Percentiles rank a stretch among this genome's conserved stretches.
phyloP scores from a whole-genome alignment of 352 stramenopile genomes.

The Phytopythium vexans region DNA sequence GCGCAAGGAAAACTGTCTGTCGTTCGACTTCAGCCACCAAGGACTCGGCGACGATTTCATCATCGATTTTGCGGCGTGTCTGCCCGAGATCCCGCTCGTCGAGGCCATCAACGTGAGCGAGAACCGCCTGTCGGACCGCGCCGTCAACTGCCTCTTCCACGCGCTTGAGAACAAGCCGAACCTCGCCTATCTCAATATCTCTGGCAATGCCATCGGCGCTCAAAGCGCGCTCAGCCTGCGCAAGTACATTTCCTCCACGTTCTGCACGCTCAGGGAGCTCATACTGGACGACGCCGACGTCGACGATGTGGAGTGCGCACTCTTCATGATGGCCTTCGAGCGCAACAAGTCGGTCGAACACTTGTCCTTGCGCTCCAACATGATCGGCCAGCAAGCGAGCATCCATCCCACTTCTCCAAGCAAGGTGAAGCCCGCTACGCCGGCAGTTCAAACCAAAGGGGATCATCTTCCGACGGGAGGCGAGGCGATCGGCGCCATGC shows the following conservation, averaged over 20 bases:
- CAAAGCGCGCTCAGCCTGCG: slow-evolving; percentile 43
- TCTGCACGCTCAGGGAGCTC: slow-evolving; percentile 56
- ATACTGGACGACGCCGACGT: slow-evolving; percentile 53
- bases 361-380: slow-evolving; percentile 67
- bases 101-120: slow-evolving; percentile 62
- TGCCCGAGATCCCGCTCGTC: slow-evolving; percentile 59
- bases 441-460: too few relatives aligned
- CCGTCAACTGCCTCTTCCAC: slow-evolving; percentile 44
- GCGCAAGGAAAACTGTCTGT: slow-evolving; percentile 36
- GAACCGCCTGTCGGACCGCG: slow-evolving; percentile 53
- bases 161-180: slow-evolving; percentile 71
- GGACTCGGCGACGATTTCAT: slow-evolving; percentile 62
- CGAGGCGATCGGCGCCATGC: slow-evolving; percentile 75
- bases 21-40: slow-evolving; percentile 61
- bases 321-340: slow-evolving; percentile 69
- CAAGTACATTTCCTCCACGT: slow-evolving; percentile 55
- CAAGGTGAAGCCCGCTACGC: too few relatives aligned
- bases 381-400: slow-evolving; percentile 56
- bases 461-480: slow-evolving; percentile 41
- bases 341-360: slow-evolving; percentile 68
- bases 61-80: slow-evolving; percentile 49
- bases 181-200: slow-evolving; percentile 56
- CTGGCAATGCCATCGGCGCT: slow-evolving; percentile 49
- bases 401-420: too few relatives aligned
- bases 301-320: slow-evolving; percentile 61